These are phyloP conservation scores for Austroboletus rostrupii DNA, from an alignment of 1,284 basidiomycete genomes.

Conservation along the genomic window DNA sequence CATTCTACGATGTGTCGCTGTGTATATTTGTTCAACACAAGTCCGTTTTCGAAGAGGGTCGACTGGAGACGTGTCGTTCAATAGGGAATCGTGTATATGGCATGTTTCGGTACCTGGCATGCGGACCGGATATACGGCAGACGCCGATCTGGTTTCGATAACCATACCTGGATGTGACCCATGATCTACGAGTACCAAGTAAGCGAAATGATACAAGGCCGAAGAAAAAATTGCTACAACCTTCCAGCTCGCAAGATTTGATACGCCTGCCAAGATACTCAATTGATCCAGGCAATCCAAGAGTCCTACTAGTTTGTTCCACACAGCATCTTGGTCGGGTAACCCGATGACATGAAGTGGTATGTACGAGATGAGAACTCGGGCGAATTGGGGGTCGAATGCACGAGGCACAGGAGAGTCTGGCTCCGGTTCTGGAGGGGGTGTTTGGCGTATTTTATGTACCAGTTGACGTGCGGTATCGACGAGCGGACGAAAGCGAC, in stretches of 20 bases:
- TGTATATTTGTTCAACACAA: constrained; percentile 50
- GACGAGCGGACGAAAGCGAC: constrained; percentile 15
- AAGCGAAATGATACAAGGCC: neutral
- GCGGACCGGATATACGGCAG: constrained; percentile 59
- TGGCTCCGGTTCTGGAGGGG: constrained; percentile 34
- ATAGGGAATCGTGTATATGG: constrained; percentile 1
- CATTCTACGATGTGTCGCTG: constrained; percentile 56
- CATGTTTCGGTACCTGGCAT: constrained; percentile 42
- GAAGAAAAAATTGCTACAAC: constrained; percentile 30
- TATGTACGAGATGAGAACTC: constrained; percentile 68
- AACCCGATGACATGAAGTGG: constrained; percentile 64
- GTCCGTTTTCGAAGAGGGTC: constrained; percentile 52
- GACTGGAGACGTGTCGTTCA: constrained; percentile 37
- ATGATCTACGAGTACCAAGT: constrained; percentile 39
- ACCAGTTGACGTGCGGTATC: constrained; percentile 20
- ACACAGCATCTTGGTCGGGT: constrained; percentile 48
- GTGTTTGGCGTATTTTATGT: constrained; percentile 15
- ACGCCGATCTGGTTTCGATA: constrained; percentile 36
- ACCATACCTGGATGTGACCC: constrained; percentile 48
- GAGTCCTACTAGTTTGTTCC: constrained; percentile 47
- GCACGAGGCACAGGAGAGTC: constrained; percentile 51
- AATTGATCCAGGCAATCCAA: constrained; percentile 59
- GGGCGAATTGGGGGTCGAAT: constrained; percentile 69
- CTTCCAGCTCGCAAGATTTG: constrained; percentile 58
- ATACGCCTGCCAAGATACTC: constrained; percentile 40